Percentiles rank a stretch among this genome's conserved stretches.
Conservation (phyloP, 768 basidiomycete species). For the Peribolospora kevripleyi region DNA sequence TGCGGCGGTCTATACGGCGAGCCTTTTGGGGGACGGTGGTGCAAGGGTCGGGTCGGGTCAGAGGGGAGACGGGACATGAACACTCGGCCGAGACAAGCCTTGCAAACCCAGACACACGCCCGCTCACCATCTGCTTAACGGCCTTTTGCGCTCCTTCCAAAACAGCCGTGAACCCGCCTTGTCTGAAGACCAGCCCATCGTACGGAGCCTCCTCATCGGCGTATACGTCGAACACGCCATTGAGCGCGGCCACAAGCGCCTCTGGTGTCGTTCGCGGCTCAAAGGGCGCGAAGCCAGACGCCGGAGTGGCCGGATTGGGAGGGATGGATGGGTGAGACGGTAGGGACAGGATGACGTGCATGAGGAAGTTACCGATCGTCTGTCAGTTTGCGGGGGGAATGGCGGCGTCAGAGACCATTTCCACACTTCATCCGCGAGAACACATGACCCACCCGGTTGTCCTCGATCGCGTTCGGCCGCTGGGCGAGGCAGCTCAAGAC, state of each 20-base stretch:
- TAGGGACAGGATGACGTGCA: constrained; percentile 3
- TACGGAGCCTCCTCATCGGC: constrained; percentile 22
- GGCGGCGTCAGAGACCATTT: too few relatives aligned
- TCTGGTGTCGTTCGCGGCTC: too few relatives aligned
- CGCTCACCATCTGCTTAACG: constrained; percentile 19
- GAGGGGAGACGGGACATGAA: neutral
- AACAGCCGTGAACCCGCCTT: constrained; percentile 14
- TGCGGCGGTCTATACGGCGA: constrained; percentile 21
- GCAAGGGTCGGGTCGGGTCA: neutral
- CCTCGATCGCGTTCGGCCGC: constrained; percentile 34
- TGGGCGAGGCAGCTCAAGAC: constrained; percentile 67
- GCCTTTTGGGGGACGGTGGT: constrained; percentile 11
- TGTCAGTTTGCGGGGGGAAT: neutral
- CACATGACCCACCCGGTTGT: constrained; percentile 30
- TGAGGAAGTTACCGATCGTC: constrained; percentile 14
- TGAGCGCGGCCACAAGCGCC: constrained; percentile 11
- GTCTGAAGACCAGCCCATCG: constrained; percentile 20
- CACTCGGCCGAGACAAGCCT: neutral
- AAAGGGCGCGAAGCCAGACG: too few relatives aligned
- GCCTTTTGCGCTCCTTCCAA: constrained; percentile 15
- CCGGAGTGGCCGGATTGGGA: too few relatives aligned
- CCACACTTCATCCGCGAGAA: too few relatives aligned
- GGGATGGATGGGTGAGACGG: neutral
- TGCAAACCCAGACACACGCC: neutral
- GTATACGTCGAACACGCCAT: constrained; percentile 25